Conservation (phyloP, 116 monocot species). For the Papilionanthe hybrid region DNA sequence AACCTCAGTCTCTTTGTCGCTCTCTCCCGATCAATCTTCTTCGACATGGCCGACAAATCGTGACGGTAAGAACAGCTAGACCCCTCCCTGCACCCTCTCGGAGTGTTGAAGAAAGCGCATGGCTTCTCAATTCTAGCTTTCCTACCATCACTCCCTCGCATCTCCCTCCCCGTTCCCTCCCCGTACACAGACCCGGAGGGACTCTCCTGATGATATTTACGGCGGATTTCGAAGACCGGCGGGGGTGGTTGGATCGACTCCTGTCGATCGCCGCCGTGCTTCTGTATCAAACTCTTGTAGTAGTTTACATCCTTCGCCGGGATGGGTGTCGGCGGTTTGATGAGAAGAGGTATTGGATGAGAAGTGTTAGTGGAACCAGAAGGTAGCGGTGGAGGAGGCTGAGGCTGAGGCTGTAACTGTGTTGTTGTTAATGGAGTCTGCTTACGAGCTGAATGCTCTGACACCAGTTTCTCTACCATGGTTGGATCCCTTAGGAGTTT, state of each 20-base stretch:
- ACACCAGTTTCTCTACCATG: constrained; percentile 44
- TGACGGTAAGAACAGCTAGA: constrained; percentile 65
- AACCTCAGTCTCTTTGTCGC: constrained; percentile 64
- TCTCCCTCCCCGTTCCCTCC: background rate
- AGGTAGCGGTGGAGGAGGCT: background rate
- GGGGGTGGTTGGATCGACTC: constrained; percentile 17
- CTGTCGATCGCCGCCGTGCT: constrained; percentile 60
- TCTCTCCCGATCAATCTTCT: constrained; percentile 16
- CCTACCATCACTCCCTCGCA: constrained; percentile 17
- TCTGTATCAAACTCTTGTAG: constrained; percentile 65
- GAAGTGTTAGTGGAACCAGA: background rate
- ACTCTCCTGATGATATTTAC: background rate
- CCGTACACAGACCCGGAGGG: constrained; percentile 3
- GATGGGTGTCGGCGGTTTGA: too few relatives aligned
- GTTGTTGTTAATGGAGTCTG: constrained; percentile 9
- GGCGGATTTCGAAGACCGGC: constrained; percentile 4
- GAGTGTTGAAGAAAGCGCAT: constrained; percentile 74
- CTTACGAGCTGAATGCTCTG: constrained; percentile 33
- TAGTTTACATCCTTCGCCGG: constrained; percentile 41
- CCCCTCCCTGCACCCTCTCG: constrained; percentile 72
- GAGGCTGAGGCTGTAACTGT: background rate
- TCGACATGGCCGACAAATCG: constrained; percentile 29
- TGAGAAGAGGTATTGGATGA: background rate
- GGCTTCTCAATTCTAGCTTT: constrained; percentile 39
- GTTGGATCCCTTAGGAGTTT: constrained; percentile 68